Evolutionary conservation across 2,329 filamentous ascomycete species (phyloP), one percentile per base, ranked within the genome.

Genomic region (Pseudogymnoascus sp.): DNA sequence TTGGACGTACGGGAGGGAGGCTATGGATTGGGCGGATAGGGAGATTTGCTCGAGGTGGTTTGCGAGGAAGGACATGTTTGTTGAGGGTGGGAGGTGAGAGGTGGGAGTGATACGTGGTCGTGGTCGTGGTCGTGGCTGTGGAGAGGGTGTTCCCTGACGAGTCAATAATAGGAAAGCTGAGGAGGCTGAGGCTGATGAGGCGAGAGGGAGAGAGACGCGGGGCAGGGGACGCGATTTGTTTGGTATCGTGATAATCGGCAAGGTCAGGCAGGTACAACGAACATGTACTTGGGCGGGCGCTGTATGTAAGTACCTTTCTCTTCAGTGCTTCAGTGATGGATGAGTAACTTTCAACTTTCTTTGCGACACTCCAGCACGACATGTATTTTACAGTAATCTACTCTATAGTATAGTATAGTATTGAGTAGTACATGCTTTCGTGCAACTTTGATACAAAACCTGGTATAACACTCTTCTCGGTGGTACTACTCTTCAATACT

Each of bases 21-120:
- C 83, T 68, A 93, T 92, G 64, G 88, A 87, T 74, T 87, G 84
- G 67, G 89, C 89, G n/a, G 87, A 91, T 68, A 88, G 82, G 61
- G 83, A 78, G 64, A 93, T 92, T 74, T 92, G 89, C 78, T 91
- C 89, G 26, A 93, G 81, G 73, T 93, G 89, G 40, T 81, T 84
- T 7, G 82, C 80, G 26, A 93, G 80, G 23, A 90, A 80, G 26
- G 88, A 84, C 88, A 91, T 91, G 66, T 65, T 21, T 23, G 40
- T 6, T 21, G 40, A 44, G 19, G 38, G 17, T 42, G 38, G 11
- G 38, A 77, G 63, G 63, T 57, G 28, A 36, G 65, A 63, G 64
- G 64, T 63, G 38, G 9, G 15, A 42, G 38, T 21, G 40, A 44
- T 44, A 44, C 40, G 61, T 36, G 63, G 60, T 47, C 26, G 4